Base-by-base conservation (phyloP, 2,329 filamentous ascomycete genomes). In the Curvularia lunata region DNA sequence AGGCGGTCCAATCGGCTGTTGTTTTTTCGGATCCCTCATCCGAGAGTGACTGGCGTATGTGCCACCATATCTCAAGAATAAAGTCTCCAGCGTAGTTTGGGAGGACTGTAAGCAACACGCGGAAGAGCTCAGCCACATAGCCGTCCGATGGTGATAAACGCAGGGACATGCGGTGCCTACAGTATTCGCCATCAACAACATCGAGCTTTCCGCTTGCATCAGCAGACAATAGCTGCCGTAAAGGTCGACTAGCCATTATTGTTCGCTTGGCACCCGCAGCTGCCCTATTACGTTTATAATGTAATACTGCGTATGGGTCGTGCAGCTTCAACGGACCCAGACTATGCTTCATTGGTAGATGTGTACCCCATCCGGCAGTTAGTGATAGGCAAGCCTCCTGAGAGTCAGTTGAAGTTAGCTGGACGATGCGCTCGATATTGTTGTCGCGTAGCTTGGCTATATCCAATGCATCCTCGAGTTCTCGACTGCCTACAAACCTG, bases 41-140 rank as follows among this genome's bases (percentile, higher is more conserved):
- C 8, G 65, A 50, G 4, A 73, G 47, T 23, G 60, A 60, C 32
- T 68, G 72, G 28, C 70, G 70, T 27, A 76, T 71, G 42, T 69
- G 71, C 75, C 76, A 78, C 73, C 74, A 78, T 16, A 77, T 69
- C 38, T 75, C 70, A 8, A 77, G 58, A 8, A 78, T 61, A 30
- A 76, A 71, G 40, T 78, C 74, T 3, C 75, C 75, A 18, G 68
- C 60, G 45, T 75, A 66, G 30, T 75, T 70, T 10, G 76, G 73
- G 12, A 78, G 61, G 12, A 77, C 68, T 9, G 66, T 71, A 3
- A 67, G 64, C 18, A 76, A 61, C 12, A 75, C 68, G 32, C 67
- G 65, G 38, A 78, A 75, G 5, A 74, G 59, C 3, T 74, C 62
- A 23, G 69, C 65, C 1, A 77, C 69, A 32, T 66, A 60, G 3